These are phyloP conservation scores for Nakataea oryzae DNA, from an alignment of 2,329 filamentous ascomycete genomes.

Conservation along the genomic window DNA sequence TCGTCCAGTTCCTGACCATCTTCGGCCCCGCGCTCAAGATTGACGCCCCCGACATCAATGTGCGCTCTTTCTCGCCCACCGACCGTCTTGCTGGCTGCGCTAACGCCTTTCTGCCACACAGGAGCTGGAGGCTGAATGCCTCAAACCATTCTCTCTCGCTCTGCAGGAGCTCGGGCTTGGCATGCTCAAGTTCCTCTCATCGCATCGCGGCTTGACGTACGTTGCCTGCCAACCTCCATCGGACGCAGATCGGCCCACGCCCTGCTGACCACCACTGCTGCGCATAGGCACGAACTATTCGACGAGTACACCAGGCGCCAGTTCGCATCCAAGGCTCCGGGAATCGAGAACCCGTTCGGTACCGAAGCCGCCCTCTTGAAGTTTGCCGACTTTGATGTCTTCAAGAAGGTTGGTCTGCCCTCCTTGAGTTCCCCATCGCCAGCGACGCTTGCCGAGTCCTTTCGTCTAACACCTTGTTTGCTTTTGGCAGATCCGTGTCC, in stretches of 20 bases:
- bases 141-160: constrained; percentile 66
- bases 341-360: constrained; percentile 71
- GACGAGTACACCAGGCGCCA: constrained; percentile 89
- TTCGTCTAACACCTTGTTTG: background rate
- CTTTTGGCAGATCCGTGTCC: constrained; percentile 53
- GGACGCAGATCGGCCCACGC: background rate
- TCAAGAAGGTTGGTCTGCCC: constrained; percentile 52
- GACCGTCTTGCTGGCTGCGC: background rate
- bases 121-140: constrained; percentile 82
- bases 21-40: constrained; percentile 89
- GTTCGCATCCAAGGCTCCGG: constrained; percentile 70
- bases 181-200: constrained; percentile 86
- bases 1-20: constrained; percentile 86
- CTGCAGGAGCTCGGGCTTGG: constrained; percentile 76
- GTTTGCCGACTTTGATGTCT: constrained; percentile 74
- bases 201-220: constrained; percentile 84
- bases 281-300: constrained; percentile 66
- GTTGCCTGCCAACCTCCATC: constrained; percentile 21
- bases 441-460: background rate
- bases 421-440: background rate
- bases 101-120: constrained; percentile 23
- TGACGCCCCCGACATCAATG: constrained; percentile 81
- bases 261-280: background rate
- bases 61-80: constrained; percentile 26
- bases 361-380: constrained; percentile 59